Evolutionary conservation across 139 green algal species (phyloP), one percentile per base, ranked within the genome.

Genomic region (Chlamydomonas eustigma): DNA sequence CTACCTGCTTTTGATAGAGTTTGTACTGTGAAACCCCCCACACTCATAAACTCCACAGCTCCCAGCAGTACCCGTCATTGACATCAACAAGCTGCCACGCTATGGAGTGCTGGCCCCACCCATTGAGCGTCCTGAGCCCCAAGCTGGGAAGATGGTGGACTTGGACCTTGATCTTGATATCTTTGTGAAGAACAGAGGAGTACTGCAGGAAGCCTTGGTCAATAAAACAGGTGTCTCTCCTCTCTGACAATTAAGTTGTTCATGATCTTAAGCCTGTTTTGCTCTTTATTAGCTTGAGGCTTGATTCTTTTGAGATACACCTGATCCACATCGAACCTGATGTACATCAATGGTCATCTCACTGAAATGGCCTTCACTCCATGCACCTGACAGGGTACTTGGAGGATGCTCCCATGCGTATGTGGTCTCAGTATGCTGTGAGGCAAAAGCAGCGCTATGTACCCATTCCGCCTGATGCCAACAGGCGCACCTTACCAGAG

Each of bases 371-470:
- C n/a, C n/a, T n/a, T n/a, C n/a, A n/a, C n/a, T n/a, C n/a, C n/a
- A n/a, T n/a, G n/a, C n/a, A n/a, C n/a, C 34, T 5, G 31, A 28
- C 64, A 72, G 76, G 69, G 2, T 77, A 35, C 33, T 35, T 82
- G 18, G 82, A 87, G 78, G 64, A 65, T 8, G 74, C 74, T 4
- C 64, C 82, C 4, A 35, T 82, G 65, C 68, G 78, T n/a, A 65
- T 80, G 51, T 87, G 82, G 82, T 52, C 39, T 5, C 37, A 82
- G 36, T 87, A 84, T 38, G 36, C 78, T 12, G n/a, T 0, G 18
- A 38, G 82, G 18, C 82, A 87, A 71, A 77, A 80, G 70, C 64
- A 81, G 5, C 78, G 82, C 51, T 68, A 82, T n/a, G 82, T 83
- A 75, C 82, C 78, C n/a, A 81, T 83, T 25, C 39, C 50, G 34